Evolutionary conservation across 164 flowering plant species (phyloP), one percentile per base, ranked within the genome.

Genomic region (Chimonanthus praecox): DNA sequence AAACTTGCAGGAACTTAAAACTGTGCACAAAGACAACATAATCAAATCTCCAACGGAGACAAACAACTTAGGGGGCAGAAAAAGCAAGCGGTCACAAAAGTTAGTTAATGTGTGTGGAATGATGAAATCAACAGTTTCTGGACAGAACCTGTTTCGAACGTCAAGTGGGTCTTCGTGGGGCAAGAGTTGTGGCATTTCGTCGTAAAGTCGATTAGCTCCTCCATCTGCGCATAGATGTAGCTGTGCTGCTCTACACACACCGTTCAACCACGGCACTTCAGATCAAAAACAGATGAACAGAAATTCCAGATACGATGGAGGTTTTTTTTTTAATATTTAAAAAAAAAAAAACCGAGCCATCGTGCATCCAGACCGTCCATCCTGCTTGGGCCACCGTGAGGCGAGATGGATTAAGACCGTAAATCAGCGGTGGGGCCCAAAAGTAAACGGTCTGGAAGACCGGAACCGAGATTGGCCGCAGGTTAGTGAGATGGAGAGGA

Each of bases 211-310:
- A 75, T 95, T 95, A 0, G 99, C 97, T 47, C 99, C 99, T 62
- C 99, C 98, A 80, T 95, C 98, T 2, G 99, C 98, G 47, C 98
- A 95, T 4, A 93, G 49, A 47, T 88, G 89, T n/a, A 93, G 66
- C 47, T 73, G 78, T 75, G 97, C 99, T 92, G 97, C 80, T 83
- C 92, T 83, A 87, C 83, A 87, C 47, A 73, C 67, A 81, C 4
- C 72, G 64, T 44, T 72, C 69, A 73, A 72, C 74, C 73, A 21
- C 13, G 72, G 65, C 15, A 73, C 13, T 47, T 50, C 21, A 72
- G 13, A 71, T 58, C 7, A 13, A 45, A 66, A 70, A 72, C 61
- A 6, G 69, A n/a, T 47, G 45, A n/a, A 58, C 8, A 43, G 62
- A 49, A 46, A 46, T n/a, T 7, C 47, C 8, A 45, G 45, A 43